Conservation (phyloP, 768 basidiomycete species). For the Floccularia luteovirens region DNA sequence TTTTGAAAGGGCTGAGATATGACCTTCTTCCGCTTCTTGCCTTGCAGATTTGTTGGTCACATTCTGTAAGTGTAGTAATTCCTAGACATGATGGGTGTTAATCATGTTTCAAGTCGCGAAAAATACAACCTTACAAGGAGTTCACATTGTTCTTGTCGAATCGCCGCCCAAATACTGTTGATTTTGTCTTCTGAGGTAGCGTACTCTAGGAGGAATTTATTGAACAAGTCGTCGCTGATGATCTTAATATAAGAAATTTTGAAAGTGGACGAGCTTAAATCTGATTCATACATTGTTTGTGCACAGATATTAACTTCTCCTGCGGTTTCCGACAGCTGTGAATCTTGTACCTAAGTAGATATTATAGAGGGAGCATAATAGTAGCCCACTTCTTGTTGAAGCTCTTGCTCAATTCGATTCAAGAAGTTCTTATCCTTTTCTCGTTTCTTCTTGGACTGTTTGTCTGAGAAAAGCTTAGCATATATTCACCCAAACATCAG, state of each 20-base stretch:
- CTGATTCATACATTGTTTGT: neutral
- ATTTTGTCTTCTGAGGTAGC: conserved; percentile 15
- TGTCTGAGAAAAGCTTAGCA: neutral
- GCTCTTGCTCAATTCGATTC: neutral
- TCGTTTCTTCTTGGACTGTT: neutral
- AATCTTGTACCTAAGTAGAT: neutral
- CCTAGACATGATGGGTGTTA: conserved; percentile 2
- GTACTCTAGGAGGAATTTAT: conserved; percentile 13
- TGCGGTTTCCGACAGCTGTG: neutral
- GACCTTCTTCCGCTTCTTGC: conserved; percentile 7
- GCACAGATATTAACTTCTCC: neutral
- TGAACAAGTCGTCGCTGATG: conserved; percentile 9
- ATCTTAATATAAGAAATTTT: neutral
- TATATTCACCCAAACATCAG: neutral
- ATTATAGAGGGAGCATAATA: neutral
- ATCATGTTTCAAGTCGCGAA: neutral
- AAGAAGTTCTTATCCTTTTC: neutral
- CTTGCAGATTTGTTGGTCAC: neutral
- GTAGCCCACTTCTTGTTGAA: neutral
- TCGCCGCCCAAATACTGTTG: conserved; percentile 12
- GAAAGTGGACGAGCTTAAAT: neutral
- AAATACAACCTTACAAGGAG: conserved; percentile 6
- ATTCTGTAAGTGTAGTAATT: conserved; percentile 6
- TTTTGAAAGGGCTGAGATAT: conserved; percentile 10
- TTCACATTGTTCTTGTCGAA: conserved; percentile 9